phyloP scores from a whole-genome alignment of 176 grass and related monocot species.

The barley (Hordeum vulgare) region MorexV3_pseudomolecules_assembly NC_058522.1:540674177-540674676 shows the following conservation, averaged over 20 bases:
- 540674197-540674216: neutral
- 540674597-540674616: neutral
- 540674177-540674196: neutral
- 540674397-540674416: neutral
- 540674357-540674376: neutral
- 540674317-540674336: neutral
- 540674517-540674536: too few species aligned
- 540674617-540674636: too few species aligned
- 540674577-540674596: neutral
- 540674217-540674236: neutral
- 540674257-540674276: neutral
- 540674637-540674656: too few species aligned
- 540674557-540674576: too few species aligned
- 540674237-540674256: slow-evolving; percentile 23
- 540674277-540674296: neutral
- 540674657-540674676: too few species aligned
- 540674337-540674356: slow-evolving; percentile 1
- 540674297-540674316: neutral
- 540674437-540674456: neutral
- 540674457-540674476: too few species aligned
- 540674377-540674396: neutral
- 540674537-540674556: neutral
- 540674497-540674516: too few species aligned
- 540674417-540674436: slow-evolving; percentile 8
- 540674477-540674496: too few species aligned